Base-by-base conservation (phyloP, 2,329 filamentous ascomycete species). In the Didymella lethalis region DNA sequence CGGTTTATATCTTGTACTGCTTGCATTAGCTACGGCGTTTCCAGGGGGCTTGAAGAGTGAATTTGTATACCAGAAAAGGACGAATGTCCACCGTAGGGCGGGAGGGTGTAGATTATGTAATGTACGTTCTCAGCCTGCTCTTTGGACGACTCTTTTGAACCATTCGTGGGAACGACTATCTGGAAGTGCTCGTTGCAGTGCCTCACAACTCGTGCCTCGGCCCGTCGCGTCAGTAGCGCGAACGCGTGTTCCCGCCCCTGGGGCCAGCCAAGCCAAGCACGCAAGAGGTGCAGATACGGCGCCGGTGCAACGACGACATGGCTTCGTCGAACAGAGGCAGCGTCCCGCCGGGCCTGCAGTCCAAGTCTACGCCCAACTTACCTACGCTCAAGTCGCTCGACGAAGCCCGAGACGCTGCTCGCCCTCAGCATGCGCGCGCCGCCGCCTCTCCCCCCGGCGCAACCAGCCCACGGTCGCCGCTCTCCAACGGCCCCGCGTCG, bases 311-410 rank as follows among this genome's bases (percentile, higher is more conserved):
- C 50, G 48, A 69, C 68, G 57, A 66, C 68, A 77, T 80, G 56
- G 26, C 20, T 1, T 43, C 50, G 16, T 34, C 56, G 31, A 50
- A 36, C 16, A 26, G 79, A 43, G 67, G 60, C n/a, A 62, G 66
- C 4, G 66, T 77, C 2, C 78, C 78, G 25, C 48, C 69, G n/a
- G 77, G 76, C 25, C 72, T 80, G 54, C 79, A 80, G 54, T 82
- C 80, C 32, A 78, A 78, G 55, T 82, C 80, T 0, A 82, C 80
- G 2, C 81, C 81, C 5, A 81, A 82, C 54, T 70, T 82, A 2
- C 76, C 80, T 1, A 81, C 79, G 0, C 63, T 80, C n/a, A 67
- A 64, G 48, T 74, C 77, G 3, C 71, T 79, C 7, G 59, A 68
- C 29, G 64, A 61, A 12, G 59, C 60, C 38, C 57, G 62, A 25